phyloP scores from a whole-genome alignment of 169 alveolate species.

The Cyclospora cayetanensis region DNA sequence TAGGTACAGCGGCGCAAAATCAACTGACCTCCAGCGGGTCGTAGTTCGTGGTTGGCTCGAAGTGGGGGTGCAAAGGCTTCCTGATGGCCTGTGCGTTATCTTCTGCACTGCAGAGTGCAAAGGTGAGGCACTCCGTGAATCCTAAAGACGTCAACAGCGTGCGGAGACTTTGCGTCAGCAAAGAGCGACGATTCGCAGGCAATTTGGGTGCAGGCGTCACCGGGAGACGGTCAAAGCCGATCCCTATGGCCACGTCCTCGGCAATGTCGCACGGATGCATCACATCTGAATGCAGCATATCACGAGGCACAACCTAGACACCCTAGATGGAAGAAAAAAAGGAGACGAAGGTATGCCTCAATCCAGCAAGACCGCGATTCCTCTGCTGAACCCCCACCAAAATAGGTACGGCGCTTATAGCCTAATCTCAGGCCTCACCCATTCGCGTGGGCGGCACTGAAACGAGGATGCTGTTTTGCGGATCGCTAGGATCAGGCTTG shows the following conservation, averaged over 20 bases:
- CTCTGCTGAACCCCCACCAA: too few species aligned
- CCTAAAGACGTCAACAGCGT: not conserved
- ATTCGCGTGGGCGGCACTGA: conserved; percentile 51
- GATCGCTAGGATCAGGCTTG: not conserved
- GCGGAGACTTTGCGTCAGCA: conserved; percentile 2
- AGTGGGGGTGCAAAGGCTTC: not conserved
- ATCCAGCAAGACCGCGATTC: too few species aligned
- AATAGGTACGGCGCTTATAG: too few species aligned
- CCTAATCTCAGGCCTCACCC: not conserved
- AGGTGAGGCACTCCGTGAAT: conserved; percentile 52
- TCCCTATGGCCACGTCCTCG: conserved; percentile 94
- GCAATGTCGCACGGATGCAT: conserved; percentile 92
- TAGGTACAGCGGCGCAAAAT: not conserved
- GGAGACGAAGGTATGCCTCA: too few species aligned
- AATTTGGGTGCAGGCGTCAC: not conserved
- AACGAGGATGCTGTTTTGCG: not conserved
- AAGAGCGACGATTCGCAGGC: not conserved
- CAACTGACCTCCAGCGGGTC: not conserved
- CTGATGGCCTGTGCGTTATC: not conserved
- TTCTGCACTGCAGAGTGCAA: not conserved
- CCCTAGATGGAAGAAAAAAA: too few species aligned
- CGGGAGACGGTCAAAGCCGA: conserved; percentile 86
- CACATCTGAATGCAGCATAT: conserved; percentile 83
- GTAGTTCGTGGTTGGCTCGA: not conserved
- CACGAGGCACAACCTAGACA: conserved; percentile 63